Percentiles rank a stretch among this genome's conserved stretches.
These are phyloP conservation scores for Lachnellula occidentalis DNA, from an alignment of 2,329 filamentous ascomycete species.

Conservation along the genomic window DNA sequence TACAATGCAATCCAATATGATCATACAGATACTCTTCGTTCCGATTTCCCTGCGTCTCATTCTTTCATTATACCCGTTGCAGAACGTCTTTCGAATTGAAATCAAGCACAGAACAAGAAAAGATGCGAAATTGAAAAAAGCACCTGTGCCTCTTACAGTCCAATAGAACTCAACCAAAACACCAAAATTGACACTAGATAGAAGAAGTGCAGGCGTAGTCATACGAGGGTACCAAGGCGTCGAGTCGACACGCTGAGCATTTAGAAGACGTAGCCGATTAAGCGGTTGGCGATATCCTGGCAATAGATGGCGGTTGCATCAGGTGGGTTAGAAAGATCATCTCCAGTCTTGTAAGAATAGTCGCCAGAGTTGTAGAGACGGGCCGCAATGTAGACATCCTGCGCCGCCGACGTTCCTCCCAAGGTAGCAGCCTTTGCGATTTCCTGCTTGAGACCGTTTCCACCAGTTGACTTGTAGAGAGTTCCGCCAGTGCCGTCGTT, in stretches of 20 bases:
- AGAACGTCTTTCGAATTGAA: too few relatives aligned
- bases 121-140: too few relatives aligned
- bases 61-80: too few relatives aligned
- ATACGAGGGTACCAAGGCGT: neutral
- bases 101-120: too few relatives aligned
- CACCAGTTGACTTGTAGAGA: neutral
- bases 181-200: neutral
- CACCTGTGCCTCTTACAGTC: too few relatives aligned
- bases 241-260: neutral
- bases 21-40: too few relatives aligned
- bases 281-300: constrained; percentile 3
- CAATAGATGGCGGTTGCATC: constrained; percentile 1
- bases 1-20: too few relatives aligned
- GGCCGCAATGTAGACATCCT: constrained; percentile 1
- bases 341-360: neutral
- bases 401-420: neutral
- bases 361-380: constrained; percentile 6
- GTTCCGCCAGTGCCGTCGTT: constrained; percentile 2
- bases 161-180: too few relatives aligned
- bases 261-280: constrained; percentile 3
- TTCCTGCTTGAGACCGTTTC: neutral
- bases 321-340: neutral
- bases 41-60: too few relatives aligned
- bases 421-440: neutral
- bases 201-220: neutral